Percentiles rank a stretch among this genome's conserved stretches.
Conservation (phyloP, 2,329 filamentous ascomycete genomes). For the Aspergillus carbonarius region DNA sequence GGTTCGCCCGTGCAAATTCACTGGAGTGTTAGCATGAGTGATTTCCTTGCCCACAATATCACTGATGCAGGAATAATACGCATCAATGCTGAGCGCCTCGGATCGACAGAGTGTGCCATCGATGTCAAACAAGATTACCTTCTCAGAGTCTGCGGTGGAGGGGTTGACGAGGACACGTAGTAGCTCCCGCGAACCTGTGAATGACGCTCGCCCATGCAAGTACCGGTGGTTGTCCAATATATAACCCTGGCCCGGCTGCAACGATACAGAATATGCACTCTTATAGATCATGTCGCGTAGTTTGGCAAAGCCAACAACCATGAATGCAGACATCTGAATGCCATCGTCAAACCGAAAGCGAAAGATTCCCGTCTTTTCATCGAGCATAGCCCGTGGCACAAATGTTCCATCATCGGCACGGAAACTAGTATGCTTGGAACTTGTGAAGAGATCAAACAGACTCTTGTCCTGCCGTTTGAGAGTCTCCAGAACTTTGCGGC, state of each 20-base stretch:
- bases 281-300: conserved; percentile 9
- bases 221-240: conserved; percentile 15
- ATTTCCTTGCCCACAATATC: conserved; percentile 11
- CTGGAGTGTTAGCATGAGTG: conserved; percentile 13
- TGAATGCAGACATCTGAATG: conserved; percentile 12
- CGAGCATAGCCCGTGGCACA: conserved; percentile 12
- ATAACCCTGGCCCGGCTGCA: conserved; percentile 14
- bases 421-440: conserved; percentile 11
- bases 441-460: conserved; percentile 12
- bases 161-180: conserved; percentile 11
- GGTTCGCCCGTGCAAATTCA: conserved; percentile 15
- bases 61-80: conserved; percentile 14
- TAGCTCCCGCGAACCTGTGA: conserved; percentile 12
- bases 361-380: conserved; percentile 7
- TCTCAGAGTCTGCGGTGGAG: neutral
- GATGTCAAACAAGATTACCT: conserved; percentile 14
- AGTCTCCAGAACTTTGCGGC: conserved; percentile 2
- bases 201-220: conserved; percentile 12
- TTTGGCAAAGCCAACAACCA: conserved; percentile 5
- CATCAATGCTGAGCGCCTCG: conserved; percentile 16
- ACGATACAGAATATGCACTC: conserved; percentile 6
- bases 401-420: conserved; percentile 11
- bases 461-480: conserved; percentile 7
- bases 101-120: conserved; percentile 17
- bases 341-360: conserved; percentile 17